These are phyloP conservation scores for Zea luxurians DNA, from an alignment of 176 grass and related monocot species.

Conservation along the genomic window DNA sequence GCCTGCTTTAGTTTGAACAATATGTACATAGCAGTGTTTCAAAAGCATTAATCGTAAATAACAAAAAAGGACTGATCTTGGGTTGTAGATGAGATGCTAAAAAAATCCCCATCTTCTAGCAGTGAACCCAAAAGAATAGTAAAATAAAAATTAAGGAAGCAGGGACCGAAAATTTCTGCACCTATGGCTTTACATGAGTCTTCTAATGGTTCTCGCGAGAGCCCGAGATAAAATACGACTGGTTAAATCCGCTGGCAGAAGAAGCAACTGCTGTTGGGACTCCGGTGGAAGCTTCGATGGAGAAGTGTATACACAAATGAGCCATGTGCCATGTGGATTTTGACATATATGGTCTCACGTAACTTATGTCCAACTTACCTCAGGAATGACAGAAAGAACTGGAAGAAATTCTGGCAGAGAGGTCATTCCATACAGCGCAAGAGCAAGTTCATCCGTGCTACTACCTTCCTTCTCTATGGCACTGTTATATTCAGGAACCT, in stretches of 20 bases:
- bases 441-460: constrained; percentile 59
- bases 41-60: not conserved
- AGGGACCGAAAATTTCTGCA: not conserved
- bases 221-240: constrained; percentile 68
- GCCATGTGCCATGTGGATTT: not conserved
- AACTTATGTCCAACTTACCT: constrained; percentile 55
- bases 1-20: not conserved
- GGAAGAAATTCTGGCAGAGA: constrained; percentile 60
- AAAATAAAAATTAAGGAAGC: not conserved
- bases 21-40: constrained; percentile 20
- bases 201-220: constrained; percentile 80
- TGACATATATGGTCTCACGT: not conserved
- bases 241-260: constrained; percentile 71
- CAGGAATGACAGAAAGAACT: constrained; percentile 68
- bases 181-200: constrained; percentile 48
- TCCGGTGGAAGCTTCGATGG: constrained; percentile 64
- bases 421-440: constrained; percentile 71
- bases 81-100: constrained; percentile 19
- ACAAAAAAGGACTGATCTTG: not conserved
- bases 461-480: constrained; percentile 44
- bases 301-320: constrained; percentile 35
- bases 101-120: not conserved
- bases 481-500: constrained; percentile 50
- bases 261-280: constrained; percentile 73
- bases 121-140: not conserved